These are phyloP conservation scores for Aspergillus sp. DNA, from an alignment of 2,329 filamentous ascomycete species.

Conservation along the genomic window DNA sequence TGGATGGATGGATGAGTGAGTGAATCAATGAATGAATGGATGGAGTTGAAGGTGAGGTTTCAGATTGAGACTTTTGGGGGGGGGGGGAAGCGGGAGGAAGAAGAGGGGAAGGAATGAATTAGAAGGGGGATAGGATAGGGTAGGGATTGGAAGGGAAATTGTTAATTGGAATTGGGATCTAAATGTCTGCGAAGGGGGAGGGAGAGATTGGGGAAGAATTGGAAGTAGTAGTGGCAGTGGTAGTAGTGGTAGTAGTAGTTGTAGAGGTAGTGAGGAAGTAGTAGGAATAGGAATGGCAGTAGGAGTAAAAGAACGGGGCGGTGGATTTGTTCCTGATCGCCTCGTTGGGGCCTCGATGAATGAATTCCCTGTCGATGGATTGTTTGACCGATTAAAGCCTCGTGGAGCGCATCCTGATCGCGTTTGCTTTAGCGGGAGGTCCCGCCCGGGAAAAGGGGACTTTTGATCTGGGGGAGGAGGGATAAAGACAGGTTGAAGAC, in stretches of 20 bases:
- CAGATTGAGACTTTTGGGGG: background rate
- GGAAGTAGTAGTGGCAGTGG: too few relatives aligned
- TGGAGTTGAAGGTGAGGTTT: background rate
- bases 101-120: too few relatives aligned
- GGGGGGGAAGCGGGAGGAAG: too few relatives aligned
- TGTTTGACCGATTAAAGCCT: slow-evolving; percentile 11
- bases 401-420: slow-evolving; percentile 14
- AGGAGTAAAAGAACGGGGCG: background rate
- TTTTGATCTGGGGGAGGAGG: slow-evolving; percentile 7
- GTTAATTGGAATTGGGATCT: too few relatives aligned
- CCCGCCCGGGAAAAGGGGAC: slow-evolving; percentile 11
- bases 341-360: background rate
- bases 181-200: too few relatives aligned
- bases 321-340: background rate
- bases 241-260: too few relatives aligned
- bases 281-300: background rate
- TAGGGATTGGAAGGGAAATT: too few relatives aligned
- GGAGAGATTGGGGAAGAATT: too few relatives aligned
- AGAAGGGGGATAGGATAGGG: too few relatives aligned
- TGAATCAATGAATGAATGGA: too few relatives aligned
- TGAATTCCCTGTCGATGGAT: background rate
- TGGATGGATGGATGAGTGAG: too few relatives aligned
- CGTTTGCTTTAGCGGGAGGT: slow-evolving; percentile 12
- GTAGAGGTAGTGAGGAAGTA: background rate
- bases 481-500: slow-evolving; percentile 5